Conservation (phyloP, 768 basidiomycete species). For the Tulasnella sp. region DNA sequence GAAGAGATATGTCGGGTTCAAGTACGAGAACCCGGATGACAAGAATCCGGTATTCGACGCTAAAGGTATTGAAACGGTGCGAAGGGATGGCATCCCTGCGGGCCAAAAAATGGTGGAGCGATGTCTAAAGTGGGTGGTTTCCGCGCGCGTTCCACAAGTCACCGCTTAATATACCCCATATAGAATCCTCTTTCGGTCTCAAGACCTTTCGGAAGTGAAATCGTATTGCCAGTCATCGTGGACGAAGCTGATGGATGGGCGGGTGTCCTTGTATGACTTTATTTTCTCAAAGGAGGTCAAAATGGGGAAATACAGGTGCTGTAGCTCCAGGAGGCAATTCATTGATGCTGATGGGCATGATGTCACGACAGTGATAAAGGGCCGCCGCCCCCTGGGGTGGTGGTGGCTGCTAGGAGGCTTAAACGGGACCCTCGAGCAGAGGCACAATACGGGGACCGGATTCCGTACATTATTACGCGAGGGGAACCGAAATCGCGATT, state of each 20-base stretch:
- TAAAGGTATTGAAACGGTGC: constrained; percentile 94
- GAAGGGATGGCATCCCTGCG: constrained; percentile 82
- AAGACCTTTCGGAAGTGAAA: constrained; percentile 82
- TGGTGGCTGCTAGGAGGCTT: constrained; percentile 67
- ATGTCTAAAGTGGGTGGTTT: constrained; percentile 57
- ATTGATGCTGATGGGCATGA: background rate
- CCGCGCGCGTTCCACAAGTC: background rate
- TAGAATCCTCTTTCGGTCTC: constrained; percentile 81
- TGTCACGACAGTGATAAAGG: constrained; percentile 52
- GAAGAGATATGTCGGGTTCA: constrained; percentile 97
- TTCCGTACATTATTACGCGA: constrained; percentile 76
- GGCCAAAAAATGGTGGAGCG: constrained; percentile 88
- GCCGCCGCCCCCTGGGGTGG: constrained; percentile 83
- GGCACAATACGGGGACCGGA: constrained; percentile 82
- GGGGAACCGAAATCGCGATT: constrained; percentile 52
- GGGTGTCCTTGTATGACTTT: constrained; percentile 80
- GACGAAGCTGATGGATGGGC: constrained; percentile 70
- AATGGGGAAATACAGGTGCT: constrained; percentile 82
- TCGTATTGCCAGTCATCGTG: constrained; percentile 75
- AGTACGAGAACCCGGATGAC: constrained; percentile 78
- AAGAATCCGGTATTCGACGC: constrained; percentile 75
- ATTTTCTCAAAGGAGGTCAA: constrained; percentile 89
- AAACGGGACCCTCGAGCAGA: constrained; percentile 67
- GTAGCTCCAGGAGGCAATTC: background rate
- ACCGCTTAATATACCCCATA: background rate